Percentiles rank a stretch among this genome's conserved stretches.
These are phyloP conservation scores for Urostyla sp. DNA, from an alignment of 73 alveolate species.

Conservation along the genomic window DNA sequence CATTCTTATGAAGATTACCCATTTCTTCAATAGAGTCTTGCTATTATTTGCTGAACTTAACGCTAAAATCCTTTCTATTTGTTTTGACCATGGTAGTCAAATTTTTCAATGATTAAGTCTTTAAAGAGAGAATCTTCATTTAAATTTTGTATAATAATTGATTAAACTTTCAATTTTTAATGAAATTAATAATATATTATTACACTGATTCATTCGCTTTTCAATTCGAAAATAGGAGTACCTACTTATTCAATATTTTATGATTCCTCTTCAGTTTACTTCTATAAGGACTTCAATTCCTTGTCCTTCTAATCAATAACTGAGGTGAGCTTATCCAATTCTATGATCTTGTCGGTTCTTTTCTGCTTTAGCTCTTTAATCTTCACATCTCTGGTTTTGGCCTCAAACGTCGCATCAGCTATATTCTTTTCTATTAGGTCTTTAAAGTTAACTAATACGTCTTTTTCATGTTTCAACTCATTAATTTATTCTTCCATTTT, in stretches of 20 bases:
- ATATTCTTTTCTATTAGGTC: background rate
- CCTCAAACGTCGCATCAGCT: background rate
- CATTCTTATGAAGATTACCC: slow-evolving; percentile 7
- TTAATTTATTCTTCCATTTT: no score
- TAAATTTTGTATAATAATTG: no score
- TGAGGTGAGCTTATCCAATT: background rate
- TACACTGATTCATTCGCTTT: no score
- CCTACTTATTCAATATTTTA: no score
- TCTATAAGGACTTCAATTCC: background rate
- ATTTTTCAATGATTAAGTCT: no score
- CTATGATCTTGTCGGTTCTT: background rate
- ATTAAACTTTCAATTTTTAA: no score
- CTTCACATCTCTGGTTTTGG: background rate
- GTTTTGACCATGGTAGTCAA: no score
- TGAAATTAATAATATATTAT: no score
- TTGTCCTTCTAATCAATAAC: background rate
- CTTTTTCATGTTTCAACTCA: background rate
- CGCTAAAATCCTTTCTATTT: no score
- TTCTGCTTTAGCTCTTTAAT: background rate
- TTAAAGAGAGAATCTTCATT: no score
- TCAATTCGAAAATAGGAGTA: no score
- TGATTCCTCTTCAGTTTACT: background rate
- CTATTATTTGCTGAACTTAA: slow-evolving; percentile 12
- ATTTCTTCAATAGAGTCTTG: background rate
- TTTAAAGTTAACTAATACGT: background rate